Evolutionary conservation across 2,329 filamentous ascomycete genomes (phyloP), one percentile per base, ranked within the genome.

Genomic region (Colletotrichum tropicicola): DNA sequence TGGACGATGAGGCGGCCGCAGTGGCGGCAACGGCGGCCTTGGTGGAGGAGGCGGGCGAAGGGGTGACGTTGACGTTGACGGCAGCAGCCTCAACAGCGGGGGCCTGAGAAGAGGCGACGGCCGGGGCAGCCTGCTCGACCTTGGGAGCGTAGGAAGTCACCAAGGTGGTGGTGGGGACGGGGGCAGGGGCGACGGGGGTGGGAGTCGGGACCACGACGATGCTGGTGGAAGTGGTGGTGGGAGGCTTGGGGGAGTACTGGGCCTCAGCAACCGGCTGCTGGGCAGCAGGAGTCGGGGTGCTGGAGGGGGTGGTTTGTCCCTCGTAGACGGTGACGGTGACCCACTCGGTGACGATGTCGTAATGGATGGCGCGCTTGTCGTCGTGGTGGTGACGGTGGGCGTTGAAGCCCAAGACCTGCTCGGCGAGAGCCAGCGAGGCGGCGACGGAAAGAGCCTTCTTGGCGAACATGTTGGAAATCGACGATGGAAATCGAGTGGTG

Each of bases 271-370:
- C 53, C 8, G 59, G 53, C 37, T 63, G 32, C 32, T 35, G 32
- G n/a, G 57, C 41, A 59, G 37, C 23, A 39, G 65, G 37, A 48
- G 49, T 52, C 15, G 57, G 45, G 19, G 52, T 65, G 35, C 58
- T 57, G 54, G 62, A 23, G 15, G 66, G 51, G 35, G 57, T 19
- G 66, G 49, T 69, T 62, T 73, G 71, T 55, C 70, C 71, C 10
- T 73, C 75, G 57, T 72, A 77, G 67, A 80, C 77, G 37, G 80
- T 83, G 56, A 82, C 79, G 41, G 79, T 83, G 55, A 79, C 76
- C 58, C 76, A 81, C 48, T 76, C 68, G 17, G 74, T 79, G 59
- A 77, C 74, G 8, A 73, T 70, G 49, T 79, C 75, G 9, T 77
- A 72, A 43, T 78, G 71, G 12, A 76, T n/a, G 13, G 64, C 72